Conservation (phyloP, 2,329 filamentous ascomycete genomes). For the Diaporthe aspalathi region DNA sequence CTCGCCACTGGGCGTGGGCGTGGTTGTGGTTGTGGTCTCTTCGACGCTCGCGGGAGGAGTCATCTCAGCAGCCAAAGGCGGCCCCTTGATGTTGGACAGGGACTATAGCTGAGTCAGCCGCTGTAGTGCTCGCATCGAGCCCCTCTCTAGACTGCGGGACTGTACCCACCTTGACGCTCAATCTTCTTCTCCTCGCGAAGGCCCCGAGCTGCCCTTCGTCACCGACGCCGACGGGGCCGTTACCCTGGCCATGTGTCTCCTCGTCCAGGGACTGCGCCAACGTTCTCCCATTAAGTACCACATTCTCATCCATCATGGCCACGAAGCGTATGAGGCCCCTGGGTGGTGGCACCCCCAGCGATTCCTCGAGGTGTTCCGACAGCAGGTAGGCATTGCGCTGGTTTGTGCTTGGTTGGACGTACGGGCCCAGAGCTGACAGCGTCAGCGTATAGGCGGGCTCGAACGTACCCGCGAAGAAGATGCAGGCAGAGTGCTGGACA, state of each 20-base stretch:
- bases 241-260: constrained; percentile 49
- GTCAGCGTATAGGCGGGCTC: constrained; percentile 84
- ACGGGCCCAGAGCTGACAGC: constrained; percentile 75
- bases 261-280: constrained; percentile 75
- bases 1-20: constrained; percentile 22
- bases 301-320: constrained; percentile 75
- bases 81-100: constrained; percentile 46
- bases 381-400: constrained; percentile 83
- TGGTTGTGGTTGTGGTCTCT: too few species aligned
- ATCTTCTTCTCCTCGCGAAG: constrained; percentile 45
- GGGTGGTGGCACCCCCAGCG: constrained; percentile 72
- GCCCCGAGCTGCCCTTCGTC: constrained; percentile 36
- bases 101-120: constrained; percentile 46
- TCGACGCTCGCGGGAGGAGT: constrained; percentile 41
- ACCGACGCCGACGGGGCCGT: constrained; percentile 48
- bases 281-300: constrained; percentile 78
- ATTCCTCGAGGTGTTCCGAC: constrained; percentile 78
- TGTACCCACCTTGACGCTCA: constrained; percentile 51
- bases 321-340: constrained; percentile 81
- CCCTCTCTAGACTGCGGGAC: too few species aligned
- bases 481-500: constrained; percentile 79
- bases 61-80: constrained; percentile 34
- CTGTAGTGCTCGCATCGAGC: too few species aligned
- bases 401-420: constrained; percentile 80
- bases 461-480: constrained; percentile 80